phyloP scores from a whole-genome alignment of 192 early-diverging fungal genomes.

The Entomortierella beljakovae region DNA sequence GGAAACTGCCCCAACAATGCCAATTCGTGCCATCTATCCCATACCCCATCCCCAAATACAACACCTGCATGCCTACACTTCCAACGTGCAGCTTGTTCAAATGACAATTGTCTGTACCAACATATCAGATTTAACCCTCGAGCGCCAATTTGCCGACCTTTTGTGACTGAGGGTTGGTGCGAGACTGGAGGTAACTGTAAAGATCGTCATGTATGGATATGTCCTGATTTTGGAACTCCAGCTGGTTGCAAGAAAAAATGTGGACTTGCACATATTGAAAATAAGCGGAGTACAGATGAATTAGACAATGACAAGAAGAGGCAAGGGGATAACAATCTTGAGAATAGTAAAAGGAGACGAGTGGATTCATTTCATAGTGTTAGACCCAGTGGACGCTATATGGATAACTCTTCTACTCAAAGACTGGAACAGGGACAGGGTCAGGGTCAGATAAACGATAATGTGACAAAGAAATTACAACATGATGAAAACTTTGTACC shows the following conservation, averaged over 20 bases:
- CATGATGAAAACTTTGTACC: conserved; percentile 53
- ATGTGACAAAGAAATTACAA: neutral
- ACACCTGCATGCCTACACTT: conserved; percentile 75
- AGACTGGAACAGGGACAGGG: conserved; percentile 5
- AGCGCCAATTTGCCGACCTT: conserved; percentile 72
- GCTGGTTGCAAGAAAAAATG: conserved; percentile 70
- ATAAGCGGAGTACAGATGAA: conserved; percentile 29
- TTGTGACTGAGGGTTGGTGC: conserved; percentile 74
- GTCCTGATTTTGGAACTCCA: conserved; percentile 75
- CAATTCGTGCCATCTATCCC: conserved; percentile 61
- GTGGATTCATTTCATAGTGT: neutral
- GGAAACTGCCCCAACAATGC: conserved; percentile 58
- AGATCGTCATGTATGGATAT: conserved; percentile 75
- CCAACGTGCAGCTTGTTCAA: conserved; percentile 68
- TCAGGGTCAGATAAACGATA: neutral
- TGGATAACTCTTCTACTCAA: neutral
- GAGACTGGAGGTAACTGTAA: conserved; percentile 64
- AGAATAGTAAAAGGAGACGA: conserved; percentile 7
- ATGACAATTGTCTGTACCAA: conserved; percentile 64
- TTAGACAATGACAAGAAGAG: conserved; percentile 17
- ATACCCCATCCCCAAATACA: conserved; percentile 63
- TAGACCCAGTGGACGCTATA: conserved; percentile 6
- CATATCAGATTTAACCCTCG: conserved; percentile 68
- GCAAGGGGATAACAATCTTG: neutral
- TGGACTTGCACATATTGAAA: conserved; percentile 67